phyloP scores from a whole-genome alignment of 306 rosid genomes.

The Medicago ruthenica region DNA sequence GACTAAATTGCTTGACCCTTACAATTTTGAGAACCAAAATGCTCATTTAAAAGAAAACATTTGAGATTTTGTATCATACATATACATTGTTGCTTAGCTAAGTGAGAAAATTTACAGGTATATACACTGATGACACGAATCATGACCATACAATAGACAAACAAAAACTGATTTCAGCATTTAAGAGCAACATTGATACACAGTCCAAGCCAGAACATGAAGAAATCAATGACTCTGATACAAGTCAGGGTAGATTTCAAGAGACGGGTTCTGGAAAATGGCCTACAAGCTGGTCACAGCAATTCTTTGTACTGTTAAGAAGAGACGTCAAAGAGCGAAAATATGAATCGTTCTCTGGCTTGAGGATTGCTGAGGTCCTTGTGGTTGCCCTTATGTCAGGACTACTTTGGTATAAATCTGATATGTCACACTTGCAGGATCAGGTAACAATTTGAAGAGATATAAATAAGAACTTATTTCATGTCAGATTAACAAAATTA shows the following conservation, averaged over 20 bases:
- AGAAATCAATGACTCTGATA: slow-evolving; percentile 29
- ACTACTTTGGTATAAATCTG: slow-evolving; percentile 69
- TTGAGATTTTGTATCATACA: not conserved
- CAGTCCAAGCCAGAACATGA: slow-evolving; percentile 45
- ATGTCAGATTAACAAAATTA: not conserved
- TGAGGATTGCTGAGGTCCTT: slow-evolving; percentile 58
- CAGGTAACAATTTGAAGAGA: slow-evolving; percentile 50
- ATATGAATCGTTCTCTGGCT: slow-evolving; percentile 60
- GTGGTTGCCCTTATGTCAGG: slow-evolving; percentile 62
- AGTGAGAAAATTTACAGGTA: slow-evolving; percentile 47
- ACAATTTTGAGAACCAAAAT: too few relatives aligned
- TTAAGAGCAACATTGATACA: slow-evolving; percentile 38
- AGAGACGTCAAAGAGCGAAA: slow-evolving; percentile 77
- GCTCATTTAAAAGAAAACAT: not conserved
- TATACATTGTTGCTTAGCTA: not conserved
- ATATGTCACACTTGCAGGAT: slow-evolving; percentile 62
- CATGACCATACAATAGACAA: slow-evolving; percentile 51
- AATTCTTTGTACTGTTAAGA: slow-evolving; percentile 60
- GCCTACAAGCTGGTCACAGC: slow-evolving; percentile 77
- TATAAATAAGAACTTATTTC: not conserved
- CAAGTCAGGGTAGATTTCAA: slow-evolving; percentile 36
- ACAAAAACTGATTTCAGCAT: slow-evolving; percentile 47
- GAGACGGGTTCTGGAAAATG: slow-evolving; percentile 53
- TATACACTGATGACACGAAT: slow-evolving; percentile 46
- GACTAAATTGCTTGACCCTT: too few relatives aligned